Evolutionary conservation across 2,329 filamentous ascomycete species (phyloP), one percentile per base, ranked within the genome.

Genomic region (Thermochaetoides dissita): DNA sequence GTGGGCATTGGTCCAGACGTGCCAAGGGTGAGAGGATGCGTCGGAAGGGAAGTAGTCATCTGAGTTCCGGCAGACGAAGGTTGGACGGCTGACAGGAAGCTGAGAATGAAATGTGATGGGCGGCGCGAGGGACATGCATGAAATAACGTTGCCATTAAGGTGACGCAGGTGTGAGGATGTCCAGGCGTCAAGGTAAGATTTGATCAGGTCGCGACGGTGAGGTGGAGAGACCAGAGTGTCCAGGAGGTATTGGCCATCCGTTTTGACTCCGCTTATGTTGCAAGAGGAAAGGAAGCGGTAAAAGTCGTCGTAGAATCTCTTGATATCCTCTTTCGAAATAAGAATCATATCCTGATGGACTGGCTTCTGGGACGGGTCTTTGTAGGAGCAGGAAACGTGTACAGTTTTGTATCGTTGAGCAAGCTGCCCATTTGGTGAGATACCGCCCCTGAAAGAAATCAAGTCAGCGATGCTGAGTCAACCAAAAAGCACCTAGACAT

Each of bases 51-150:
- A 95, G 68, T 88, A 98, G 61, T 96, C 84, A 49, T 80, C 88
- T 1, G 84, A 93, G 62, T 93, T 96, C 37, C 91, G 81, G 11
- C 87, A 73, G 0, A 88, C 67, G 24, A 93, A 69, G 0, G 76
- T 68, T 0, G 84, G 84, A 39, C 78, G 77, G 56, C 81, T 84
- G n/a, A 69, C 74, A 1, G 83, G 83, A 24, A 94, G 66, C 52
- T 93, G 84, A 1, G 81, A 81, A 57, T 87, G 78, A 62, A 94
- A 95, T 8, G 96, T 68, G 11, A 89, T 79, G 44, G 88, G 81
- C 0, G 91, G 91, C 3, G 81, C 74, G 59, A 91, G 84, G 0
- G 87, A 91, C 88, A 96, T 96, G 76, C 91, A 96, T 3, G 84
- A 89, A 39, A 95, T 93, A 6, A 79, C 76, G 51, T 79, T 81